A percentile compares a stretch with the other conserved stretches of the same genome.
phyloP scores from a whole-genome alignment of 441 rosid genomes.

The Corymbia citriodora region DNA sequence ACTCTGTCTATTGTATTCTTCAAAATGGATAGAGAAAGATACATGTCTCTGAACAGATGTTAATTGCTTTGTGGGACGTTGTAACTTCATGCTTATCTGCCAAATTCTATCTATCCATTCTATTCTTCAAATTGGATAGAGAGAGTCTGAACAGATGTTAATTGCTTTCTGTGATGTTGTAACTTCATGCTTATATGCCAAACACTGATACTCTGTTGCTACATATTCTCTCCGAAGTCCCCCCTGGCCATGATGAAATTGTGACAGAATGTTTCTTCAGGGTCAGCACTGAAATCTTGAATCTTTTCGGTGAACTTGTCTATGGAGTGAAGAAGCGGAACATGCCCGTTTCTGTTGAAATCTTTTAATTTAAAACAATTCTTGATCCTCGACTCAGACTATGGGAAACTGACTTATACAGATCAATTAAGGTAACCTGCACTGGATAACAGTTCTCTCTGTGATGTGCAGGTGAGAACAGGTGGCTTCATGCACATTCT shows the following conservation, averaged over 20 bases:
- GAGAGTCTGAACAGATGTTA: not conserved
- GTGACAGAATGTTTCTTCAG: not conserved
- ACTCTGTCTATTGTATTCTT: not conserved
- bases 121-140: not conserved
- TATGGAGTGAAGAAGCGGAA: not conserved
- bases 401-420: not conserved
- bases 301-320: not conserved
- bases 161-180: not conserved
- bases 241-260: not conserved
- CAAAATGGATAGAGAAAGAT: not conserved
- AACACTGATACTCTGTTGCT: not conserved
- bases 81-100: not conserved
- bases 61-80: not conserved
- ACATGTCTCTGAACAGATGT: not conserved
- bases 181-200: not conserved
- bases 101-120: too few species aligned
- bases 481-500: not conserved
- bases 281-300: not conserved
- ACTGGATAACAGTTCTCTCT: not conserved
- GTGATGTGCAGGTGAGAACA: not conserved
- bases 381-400: not conserved
- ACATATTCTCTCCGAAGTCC: not conserved
- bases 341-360: not conserved
- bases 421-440: not conserved
- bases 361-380: not conserved